A percentile compares a stretch with the other conserved stretches of the same genome.
Conservation (phyloP, 768 basidiomycete species). For the Mycena rebaudengoi region DNA sequence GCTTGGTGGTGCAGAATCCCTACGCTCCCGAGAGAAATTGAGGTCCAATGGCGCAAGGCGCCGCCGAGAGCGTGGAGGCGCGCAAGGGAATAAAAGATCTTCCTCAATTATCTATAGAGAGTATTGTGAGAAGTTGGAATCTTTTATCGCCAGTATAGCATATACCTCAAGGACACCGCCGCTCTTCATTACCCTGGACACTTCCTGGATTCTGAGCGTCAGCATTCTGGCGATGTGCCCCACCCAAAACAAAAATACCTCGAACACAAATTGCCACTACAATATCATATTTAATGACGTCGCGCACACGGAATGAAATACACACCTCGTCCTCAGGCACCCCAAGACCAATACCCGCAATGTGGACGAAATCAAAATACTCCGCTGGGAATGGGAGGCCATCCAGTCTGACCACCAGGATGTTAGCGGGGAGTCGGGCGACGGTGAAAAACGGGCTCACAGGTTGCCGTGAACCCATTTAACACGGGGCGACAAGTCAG, state of each 20-base stretch:
- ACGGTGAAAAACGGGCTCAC: too few relatives aligned
- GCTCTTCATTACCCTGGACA: conserved; percentile 69
- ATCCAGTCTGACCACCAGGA: conserved; percentile 65
- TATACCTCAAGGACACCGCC: conserved; percentile 74
- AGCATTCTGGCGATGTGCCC: too few relatives aligned
- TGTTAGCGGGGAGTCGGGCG: too few relatives aligned
- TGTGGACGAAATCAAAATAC: conserved; percentile 72
- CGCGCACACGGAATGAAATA: conserved; percentile 20
- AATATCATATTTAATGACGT: conserved; percentile 19
- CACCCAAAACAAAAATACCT: too few relatives aligned
- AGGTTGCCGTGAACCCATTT: conserved; percentile 76
- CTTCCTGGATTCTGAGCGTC: conserved; percentile 56
- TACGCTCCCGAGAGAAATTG: conserved; percentile 27
- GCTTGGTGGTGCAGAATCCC: conserved; percentile 28
- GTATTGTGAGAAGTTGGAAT: conserved; percentile 1
- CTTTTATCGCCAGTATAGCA: too few relatives aligned
- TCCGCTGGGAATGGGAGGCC: conserved; percentile 65
- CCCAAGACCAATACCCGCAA: conserved; percentile 69
- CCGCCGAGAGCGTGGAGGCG: conserved; percentile 19
- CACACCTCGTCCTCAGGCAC: conserved; percentile 77
- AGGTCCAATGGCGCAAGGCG: conserved; percentile 28
- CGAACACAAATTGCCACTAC: conserved; percentile 72
- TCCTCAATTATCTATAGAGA: conserved; percentile 74
- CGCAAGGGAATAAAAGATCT: conserved; percentile 73
- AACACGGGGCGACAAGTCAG: conserved; percentile 56